phyloP scores from a whole-genome alignment of 2,329 filamentous ascomycete genomes.

The Beauveria sp. region DNA sequence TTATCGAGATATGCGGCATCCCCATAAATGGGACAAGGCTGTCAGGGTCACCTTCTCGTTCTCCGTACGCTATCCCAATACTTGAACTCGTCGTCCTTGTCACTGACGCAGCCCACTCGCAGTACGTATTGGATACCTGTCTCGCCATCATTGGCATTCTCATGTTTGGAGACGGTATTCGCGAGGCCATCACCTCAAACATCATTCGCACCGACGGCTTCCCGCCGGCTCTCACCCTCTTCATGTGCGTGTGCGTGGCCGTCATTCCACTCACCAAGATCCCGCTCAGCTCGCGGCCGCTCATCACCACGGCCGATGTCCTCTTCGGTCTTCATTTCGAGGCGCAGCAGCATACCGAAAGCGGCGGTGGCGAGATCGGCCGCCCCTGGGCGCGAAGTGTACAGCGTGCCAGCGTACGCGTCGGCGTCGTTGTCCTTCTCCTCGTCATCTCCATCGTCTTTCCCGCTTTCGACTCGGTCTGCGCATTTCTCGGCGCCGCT shows the following conservation, averaged over 20 bases:
- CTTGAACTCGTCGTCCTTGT: background rate
- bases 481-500: constrained; percentile 82
- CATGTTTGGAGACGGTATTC: constrained; percentile 90
- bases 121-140: constrained; percentile 72
- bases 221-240: constrained; percentile 62
- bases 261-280: constrained; percentile 95
- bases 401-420: constrained; percentile 50
- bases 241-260: constrained; percentile 79
- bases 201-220: constrained; percentile 70
- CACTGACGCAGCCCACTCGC: background rate
- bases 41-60: constrained; percentile 78
- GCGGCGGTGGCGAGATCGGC: constrained; percentile 34
- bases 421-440: constrained; percentile 63
- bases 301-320: constrained; percentile 78
- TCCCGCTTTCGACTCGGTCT: constrained; percentile 81
- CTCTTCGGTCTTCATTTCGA: constrained; percentile 61
- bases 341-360: constrained; percentile 24
- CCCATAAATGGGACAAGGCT: constrained; percentile 69
- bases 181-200: constrained; percentile 85
- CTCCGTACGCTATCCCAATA: constrained; percentile 48
- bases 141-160: constrained; percentile 79
- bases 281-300: constrained; percentile 81
- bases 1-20: constrained; percentile 61
- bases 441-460: constrained; percentile 62
- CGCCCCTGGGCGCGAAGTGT: constrained; percentile 14